Conservation (phyloP, 2,329 filamentous ascomycete genomes). For the Penicillium olsonii region DNA sequence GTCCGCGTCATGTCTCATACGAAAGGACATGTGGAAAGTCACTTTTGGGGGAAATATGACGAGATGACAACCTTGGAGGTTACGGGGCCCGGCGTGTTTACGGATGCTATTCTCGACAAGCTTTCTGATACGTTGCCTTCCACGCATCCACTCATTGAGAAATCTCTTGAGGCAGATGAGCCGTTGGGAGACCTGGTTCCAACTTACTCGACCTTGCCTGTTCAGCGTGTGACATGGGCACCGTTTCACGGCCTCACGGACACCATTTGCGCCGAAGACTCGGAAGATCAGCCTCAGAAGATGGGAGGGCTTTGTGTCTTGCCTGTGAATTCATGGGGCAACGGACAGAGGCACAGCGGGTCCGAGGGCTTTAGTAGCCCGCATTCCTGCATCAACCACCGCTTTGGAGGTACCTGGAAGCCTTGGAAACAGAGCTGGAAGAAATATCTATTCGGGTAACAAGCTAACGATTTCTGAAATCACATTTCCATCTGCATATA, state of each 20-base stretch:
- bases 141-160: conserved; percentile 26
- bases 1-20: conserved; percentile 36
- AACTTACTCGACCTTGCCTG: conserved; percentile 1
- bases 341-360: conserved; percentile 38
- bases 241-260: conserved; percentile 32
- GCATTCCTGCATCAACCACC: conserved; percentile 37
- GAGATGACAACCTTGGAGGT: conserved; percentile 34
- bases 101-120: conserved; percentile 35
- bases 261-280: conserved; percentile 28
- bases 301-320: conserved; percentile 85
- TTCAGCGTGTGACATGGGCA: conserved; percentile 35
- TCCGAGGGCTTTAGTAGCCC: conserved; percentile 28
- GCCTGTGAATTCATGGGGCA: conserved; percentile 66
- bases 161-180: conserved; percentile 25
- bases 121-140: conserved; percentile 31
- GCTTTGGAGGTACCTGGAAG: conserved; percentile 38
- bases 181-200: conserved; percentile 22
- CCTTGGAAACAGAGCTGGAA: conserved; percentile 38
- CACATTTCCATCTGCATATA: too few species aligned
- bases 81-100: conserved; percentile 38
- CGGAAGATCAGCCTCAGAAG: conserved; percentile 45
- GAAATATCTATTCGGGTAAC: conserved; percentile 30
- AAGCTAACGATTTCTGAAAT: background rate
- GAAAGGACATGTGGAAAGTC: conserved; percentile 24
- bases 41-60: conserved; percentile 22